phyloP scores from a whole-genome alignment of 768 basidiomycete genomes.

The Chiua virens region DNA sequence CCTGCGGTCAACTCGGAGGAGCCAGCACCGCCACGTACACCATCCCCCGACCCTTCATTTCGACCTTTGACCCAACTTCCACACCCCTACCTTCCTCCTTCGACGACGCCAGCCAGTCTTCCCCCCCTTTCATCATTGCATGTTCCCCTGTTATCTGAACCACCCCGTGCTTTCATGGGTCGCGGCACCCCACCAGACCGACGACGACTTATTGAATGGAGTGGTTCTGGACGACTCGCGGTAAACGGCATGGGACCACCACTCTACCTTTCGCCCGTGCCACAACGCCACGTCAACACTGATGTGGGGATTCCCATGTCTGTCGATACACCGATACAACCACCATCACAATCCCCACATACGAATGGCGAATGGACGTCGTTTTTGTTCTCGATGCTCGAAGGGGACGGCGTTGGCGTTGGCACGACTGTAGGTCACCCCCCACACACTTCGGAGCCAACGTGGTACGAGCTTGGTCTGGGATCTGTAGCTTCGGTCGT shows the following conservation, averaged over 20 bases:
- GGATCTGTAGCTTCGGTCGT: conserved; percentile 11
- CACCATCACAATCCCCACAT: conserved; percentile 2
- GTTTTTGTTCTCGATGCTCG: conserved; percentile 34
- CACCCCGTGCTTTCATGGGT: conserved; percentile 35
- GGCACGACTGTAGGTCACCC: conserved; percentile 2
- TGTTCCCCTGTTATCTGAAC: conserved; percentile 32
- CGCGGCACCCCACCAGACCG: conserved; percentile 34
- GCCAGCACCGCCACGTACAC: background rate
- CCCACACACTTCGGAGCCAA: conserved; percentile 9
- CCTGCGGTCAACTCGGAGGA: background rate
- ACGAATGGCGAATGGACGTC: conserved; percentile 33
- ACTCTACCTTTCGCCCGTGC: conserved; percentile 25
- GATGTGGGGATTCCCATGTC: conserved; percentile 24
- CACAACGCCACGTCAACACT: conserved; percentile 14
- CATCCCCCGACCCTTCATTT: background rate
- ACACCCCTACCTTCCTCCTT: conserved; percentile 3
- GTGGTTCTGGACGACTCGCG: conserved; percentile 18
- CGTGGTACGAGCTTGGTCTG: conserved; percentile 33
- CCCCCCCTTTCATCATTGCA: conserved; percentile 31
- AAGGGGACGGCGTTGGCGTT: conserved; percentile 26
- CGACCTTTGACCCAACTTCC: conserved; percentile 6
- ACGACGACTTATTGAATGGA: conserved; percentile 31
- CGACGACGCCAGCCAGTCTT: conserved; percentile 10
- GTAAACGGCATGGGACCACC: conserved; percentile 23
- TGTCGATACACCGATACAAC: conserved; percentile 13